Evolutionary conservation across 768 basidiomycete species (phyloP), one percentile per base, ranked within the genome.

Genomic region (Psilocybe azurescens): DNA sequence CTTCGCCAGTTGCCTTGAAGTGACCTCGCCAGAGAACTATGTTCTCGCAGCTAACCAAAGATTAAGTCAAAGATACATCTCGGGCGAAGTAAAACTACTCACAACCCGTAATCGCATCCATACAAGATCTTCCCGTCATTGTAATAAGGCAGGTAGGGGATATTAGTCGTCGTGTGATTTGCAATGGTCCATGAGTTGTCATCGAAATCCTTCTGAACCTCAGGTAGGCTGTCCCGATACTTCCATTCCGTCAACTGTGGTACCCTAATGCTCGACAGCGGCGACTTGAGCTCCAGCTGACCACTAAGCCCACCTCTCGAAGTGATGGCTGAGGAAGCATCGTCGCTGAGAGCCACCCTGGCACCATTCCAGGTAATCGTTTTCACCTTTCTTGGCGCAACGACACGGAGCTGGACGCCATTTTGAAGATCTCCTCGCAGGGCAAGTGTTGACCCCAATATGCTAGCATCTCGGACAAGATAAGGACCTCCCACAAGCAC

Each of bases 41-140:
- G 67, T 92, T 92, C 74, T 94, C 92, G 64, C 92, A 94, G 75
- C 92, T 93, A 63, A 5, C 20, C 50, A 6, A 38, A 55, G 16
- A 53, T 24, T 30, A 49, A 52, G 69, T 41, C 66, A 36, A 32
- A n/a, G n/a, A 30, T 49, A 18, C 13, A 39, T 51, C n/a, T 14
- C 36, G 5, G 29, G 18, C 47, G 28, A 56, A 32, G 24, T 29
- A 53, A 58, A 41, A 39, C 16, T 16, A 74, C 89, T 75, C 61
- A 93, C 91, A 88, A 94, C 58, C 86, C 90, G 72, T 94, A 94
- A 73, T 94, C 93, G 68, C 91, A 93, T 0, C 91, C 92, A 73
- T 91, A 94, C 32, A 94, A 74, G 16, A 93, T 76, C 46, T 89
- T 78, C 0, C 89, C 90, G 61, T 91, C 89, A 0, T 90, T 89